Conservation (phyloP, 176 grass and related monocot species). For the Carex kokanica region DNA sequence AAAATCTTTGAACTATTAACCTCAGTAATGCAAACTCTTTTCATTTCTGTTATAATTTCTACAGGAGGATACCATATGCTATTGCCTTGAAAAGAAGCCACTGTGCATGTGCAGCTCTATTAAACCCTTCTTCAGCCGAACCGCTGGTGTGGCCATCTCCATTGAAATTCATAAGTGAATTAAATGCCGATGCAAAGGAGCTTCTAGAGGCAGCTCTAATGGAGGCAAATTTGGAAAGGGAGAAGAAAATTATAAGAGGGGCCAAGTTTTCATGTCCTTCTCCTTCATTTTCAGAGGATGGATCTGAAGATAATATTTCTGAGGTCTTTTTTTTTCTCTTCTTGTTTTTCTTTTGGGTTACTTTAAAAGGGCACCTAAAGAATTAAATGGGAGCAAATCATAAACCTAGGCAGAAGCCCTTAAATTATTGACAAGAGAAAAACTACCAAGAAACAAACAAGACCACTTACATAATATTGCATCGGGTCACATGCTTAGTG, state of each 20-base stretch:
- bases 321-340: conserved; percentile 22
- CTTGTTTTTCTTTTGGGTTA: not conserved
- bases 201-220: conserved; percentile 47
- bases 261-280: conserved; percentile 34
- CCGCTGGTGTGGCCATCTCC: conserved; percentile 55
- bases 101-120: conserved; percentile 40
- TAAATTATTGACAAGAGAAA: not conserved
- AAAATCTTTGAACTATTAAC: not conserved
- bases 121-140: conserved; percentile 46
- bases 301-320: conserved; percentile 38
- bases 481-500: not conserved
- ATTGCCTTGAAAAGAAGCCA: conserved; percentile 40
- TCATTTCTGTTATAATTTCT: conserved; percentile 4
- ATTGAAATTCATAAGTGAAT: conserved; percentile 52
- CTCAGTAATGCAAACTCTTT: not conserved
- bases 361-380: not conserved
- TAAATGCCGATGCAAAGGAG: conserved; percentile 38
- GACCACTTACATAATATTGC: not conserved
- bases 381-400: not conserved
- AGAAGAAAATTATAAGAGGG: conserved; percentile 52
- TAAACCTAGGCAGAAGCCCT: not conserved
- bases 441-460: not conserved
- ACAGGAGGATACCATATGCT: conserved; percentile 45
- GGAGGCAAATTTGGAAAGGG: conserved; percentile 52
- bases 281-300: conserved; percentile 35